Evolutionary conservation across 164 flowering plant genomes (phyloP).

Genomic region (Kalanchoe fedtschenkoi): DNA sequence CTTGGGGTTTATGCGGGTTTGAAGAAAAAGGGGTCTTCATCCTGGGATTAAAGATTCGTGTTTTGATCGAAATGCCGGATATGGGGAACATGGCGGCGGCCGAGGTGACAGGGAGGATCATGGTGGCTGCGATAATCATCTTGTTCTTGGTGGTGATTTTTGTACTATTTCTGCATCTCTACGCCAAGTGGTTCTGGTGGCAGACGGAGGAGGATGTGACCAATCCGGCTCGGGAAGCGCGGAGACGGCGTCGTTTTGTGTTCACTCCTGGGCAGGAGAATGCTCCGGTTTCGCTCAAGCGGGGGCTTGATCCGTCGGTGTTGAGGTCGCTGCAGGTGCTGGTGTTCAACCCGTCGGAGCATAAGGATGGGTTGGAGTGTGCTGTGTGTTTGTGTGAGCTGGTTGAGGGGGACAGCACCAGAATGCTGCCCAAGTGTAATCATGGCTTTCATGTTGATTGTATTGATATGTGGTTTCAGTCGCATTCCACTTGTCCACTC

Average conservation of each 20-base stretch:
- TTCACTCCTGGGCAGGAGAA: constrained; percentile 24
- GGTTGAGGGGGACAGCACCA: constrained; percentile 43
- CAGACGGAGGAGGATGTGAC: constrained; percentile 17
- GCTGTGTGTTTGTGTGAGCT: constrained; percentile 64
- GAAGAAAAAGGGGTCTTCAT: no score
- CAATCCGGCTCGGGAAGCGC: constrained; percentile 12
- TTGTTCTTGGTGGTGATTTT: constrained; percentile 51
- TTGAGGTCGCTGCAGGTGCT: constrained; percentile 40
- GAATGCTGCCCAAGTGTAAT: constrained; percentile 57
- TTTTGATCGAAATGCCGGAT: not conserved
- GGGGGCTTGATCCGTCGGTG: constrained; percentile 46
- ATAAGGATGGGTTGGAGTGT: constrained; percentile 55
- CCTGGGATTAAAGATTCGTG: not conserved
- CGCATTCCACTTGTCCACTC: constrained; percentile 71
- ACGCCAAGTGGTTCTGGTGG: constrained; percentile 64
- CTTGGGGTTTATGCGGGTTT: no score
- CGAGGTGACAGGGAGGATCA: constrained; percentile 41
- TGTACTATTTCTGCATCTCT: constrained; percentile 59
- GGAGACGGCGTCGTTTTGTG: constrained; percentile 38
- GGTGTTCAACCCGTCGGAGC: constrained; percentile 22
- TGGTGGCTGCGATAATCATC: constrained; percentile 43
- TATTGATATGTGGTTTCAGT: constrained; percentile 86
- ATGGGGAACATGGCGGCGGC: constrained; percentile 13
- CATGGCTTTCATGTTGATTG: constrained; percentile 77
- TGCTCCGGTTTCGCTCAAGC: constrained; percentile 7